Evolutionary conservation across 2,329 filamentous ascomycete genomes (phyloP).

Genomic region (Pseudopithomyces chartarum): DNA sequence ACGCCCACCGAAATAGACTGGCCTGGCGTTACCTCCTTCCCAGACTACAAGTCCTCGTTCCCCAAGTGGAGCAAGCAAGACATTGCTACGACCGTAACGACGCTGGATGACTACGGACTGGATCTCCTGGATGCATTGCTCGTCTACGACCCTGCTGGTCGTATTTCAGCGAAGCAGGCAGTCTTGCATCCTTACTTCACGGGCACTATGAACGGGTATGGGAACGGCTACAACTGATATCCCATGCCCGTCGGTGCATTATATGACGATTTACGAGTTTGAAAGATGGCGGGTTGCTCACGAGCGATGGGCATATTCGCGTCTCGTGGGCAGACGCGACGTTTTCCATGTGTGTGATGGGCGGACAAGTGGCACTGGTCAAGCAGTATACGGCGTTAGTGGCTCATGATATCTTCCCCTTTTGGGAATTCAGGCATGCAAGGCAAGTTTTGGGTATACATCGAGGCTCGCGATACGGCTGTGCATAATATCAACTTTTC

Average conservation of each 20-base stretch:
- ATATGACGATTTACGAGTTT: conserved; percentile 36
- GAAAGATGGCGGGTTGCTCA: conserved; percentile 23
- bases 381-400: conserved; percentile 21
- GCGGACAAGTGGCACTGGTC: conserved; percentile 11
- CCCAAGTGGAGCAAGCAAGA: conserved; percentile 85
- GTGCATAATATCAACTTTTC: not conserved
- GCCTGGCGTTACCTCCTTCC: conserved; percentile 93
- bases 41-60: conserved; percentile 90
- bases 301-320: conserved; percentile 5
- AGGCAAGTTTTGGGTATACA: conserved; percentile 5
- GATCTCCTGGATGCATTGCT: conserved; percentile 74
- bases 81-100: conserved; percentile 68
- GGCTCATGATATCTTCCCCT: conserved; percentile 21
- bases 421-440: conserved; percentile 2
- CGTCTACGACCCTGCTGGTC: conserved; percentile 83
- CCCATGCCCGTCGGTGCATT: conserved; percentile 24
- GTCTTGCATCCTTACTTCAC: conserved; percentile 84
- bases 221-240: conserved; percentile 40
- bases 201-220: conserved; percentile 50
- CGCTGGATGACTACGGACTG: conserved; percentile 72
- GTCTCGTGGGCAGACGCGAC: not conserved
- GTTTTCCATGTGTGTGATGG: conserved; percentile 23
- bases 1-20: conserved; percentile 82
- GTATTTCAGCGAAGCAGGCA: conserved; percentile 88
- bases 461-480: not conserved